Base-by-base conservation (phyloP, 257 asterid genomes). In the Sherardia arvensis region DNA sequence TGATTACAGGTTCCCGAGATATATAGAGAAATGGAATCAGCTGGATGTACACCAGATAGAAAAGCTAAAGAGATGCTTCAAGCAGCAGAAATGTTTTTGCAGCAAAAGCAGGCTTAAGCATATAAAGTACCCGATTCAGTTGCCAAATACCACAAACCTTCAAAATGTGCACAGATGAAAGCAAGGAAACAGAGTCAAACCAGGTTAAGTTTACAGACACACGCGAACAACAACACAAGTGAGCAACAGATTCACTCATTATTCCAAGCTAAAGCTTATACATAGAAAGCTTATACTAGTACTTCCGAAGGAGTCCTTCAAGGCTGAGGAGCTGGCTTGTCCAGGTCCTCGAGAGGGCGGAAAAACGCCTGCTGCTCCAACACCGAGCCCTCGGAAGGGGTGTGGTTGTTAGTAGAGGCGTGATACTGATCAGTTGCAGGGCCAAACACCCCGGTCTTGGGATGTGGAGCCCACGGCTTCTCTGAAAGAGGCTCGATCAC, bases 41-140 rank as follows among this genome's bases (percentile, higher is more conserved):
- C 84, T 20, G 96, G 98, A 65, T 91, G 92, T 76, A 76, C 92
- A 20, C 95, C 98, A 4, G 98, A 91, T 67, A 84, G 94, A 73
- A 88, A 88, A 79, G 96, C 98, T 17, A 86, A 90, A 53, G 90
- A 84, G 77, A 64, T 86, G 85, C 83, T 88, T 72, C 84, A 82
- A 66, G 79, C 86, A 61, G 90, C 98, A 53, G 18, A 79, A 74
- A 36, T 61, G 56, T 49, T 66, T 62, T 87, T 88, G 59, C 90
- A 80, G 61, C 89, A 66, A 48, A 76, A 80, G 71, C 84, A 0
- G 7, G 11, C 73, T 60, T 75, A 70, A n/a, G 65, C 74, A 22
- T 28, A 0, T 20, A 34, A 21, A n/a, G 47, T 38, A 38, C 14
- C 8, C 53, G 5, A 8, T 53, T 11, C 29, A 53, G 4, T 25